Evolutionary conservation across 371 early-diverging fungal species (phyloP).

Genomic region (Entomophthora muscae): DNA sequence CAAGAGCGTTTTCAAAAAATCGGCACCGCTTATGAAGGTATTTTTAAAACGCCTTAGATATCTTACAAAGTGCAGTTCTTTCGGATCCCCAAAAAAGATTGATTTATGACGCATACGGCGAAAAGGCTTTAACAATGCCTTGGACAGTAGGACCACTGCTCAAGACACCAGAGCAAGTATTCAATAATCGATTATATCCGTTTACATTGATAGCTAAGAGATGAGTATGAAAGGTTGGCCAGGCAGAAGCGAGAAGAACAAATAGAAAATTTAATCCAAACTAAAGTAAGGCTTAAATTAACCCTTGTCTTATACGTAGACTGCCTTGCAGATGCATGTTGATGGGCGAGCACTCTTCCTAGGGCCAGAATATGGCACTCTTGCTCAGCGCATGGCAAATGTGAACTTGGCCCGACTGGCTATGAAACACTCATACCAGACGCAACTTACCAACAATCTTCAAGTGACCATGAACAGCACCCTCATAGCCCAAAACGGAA

Average conservation of each 20-base stretch:
- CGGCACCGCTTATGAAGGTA: constrained; percentile 78
- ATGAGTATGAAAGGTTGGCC: constrained; percentile 64
- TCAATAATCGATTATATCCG: not conserved
- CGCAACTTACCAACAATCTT: constrained; percentile 47
- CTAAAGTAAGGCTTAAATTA: constrained; percentile 20
- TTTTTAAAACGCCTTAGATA: constrained; percentile 1
- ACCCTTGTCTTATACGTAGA: not conserved
- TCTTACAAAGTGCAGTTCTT: constrained; percentile 31
- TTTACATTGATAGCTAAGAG: constrained; percentile 31
- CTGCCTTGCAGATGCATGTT: not conserved
- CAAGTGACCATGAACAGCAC: constrained; percentile 40
- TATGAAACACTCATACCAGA: constrained; percentile 18
- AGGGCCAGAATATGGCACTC: not conserved
- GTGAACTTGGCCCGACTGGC: not conserved
- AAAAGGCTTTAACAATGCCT: constrained; percentile 50
- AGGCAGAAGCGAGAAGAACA: constrained; percentile 49
- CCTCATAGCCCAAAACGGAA: constrained; percentile 48
- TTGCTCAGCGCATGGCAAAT: not conserved
- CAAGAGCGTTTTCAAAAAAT: constrained; percentile 64
- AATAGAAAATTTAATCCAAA: constrained; percentile 58
- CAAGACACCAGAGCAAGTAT: constrained; percentile 68
- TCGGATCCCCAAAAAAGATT: constrained; percentile 59
- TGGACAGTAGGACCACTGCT: constrained; percentile 61
- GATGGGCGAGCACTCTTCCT: not conserved
- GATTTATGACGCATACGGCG: constrained; percentile 86